Percentiles rank a stretch among this genome's conserved stretches.
Evolutionary conservation across 2,329 filamentous ascomycete genomes (phyloP).

Genomic region (Hawksworthiomyces lignivorus): DNA sequence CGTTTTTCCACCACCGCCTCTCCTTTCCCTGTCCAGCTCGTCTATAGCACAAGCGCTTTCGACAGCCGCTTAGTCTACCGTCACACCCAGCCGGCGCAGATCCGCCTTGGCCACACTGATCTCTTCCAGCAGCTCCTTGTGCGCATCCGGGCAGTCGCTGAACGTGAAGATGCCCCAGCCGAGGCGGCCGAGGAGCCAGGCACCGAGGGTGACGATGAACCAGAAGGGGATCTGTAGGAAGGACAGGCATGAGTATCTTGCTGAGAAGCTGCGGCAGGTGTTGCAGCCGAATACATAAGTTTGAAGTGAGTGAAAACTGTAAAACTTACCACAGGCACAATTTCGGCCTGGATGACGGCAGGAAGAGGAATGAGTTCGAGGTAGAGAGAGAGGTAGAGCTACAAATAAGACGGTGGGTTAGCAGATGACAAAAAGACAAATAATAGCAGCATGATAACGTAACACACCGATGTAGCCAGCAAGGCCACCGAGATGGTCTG

Average conservation of each 20-base stretch:
- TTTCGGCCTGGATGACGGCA: conserved; percentile 66
- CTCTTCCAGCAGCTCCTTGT: conserved; percentile 81
- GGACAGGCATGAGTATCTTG: too few relatives aligned
- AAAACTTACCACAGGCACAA: conserved; percentile 76
- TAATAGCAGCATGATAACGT: background rate
- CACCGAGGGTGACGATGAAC: conserved; percentile 82
- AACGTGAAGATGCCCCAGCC: conserved; percentile 92
- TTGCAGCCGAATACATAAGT: too few relatives aligned
- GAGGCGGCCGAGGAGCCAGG: conserved; percentile 84
- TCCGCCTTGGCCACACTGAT: conserved; percentile 71
- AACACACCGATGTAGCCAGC: conserved; percentile 74
- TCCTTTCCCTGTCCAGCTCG: too few relatives aligned
- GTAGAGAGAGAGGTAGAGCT: conserved; percentile 87
- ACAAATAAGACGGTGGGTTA: conserved; percentile 2
- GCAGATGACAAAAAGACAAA: background rate
- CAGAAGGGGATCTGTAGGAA: conserved; percentile 77
- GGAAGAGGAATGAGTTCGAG: conserved; percentile 78
- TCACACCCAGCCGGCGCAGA: conserved; percentile 65
- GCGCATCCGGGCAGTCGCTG: conserved; percentile 87
- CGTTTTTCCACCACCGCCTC: too few relatives aligned
- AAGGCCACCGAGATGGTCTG: conserved; percentile 86
- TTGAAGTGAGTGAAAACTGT: background rate
- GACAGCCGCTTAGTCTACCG: conserved; percentile 54
- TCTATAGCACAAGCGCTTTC: too few relatives aligned
- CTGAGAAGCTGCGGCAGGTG: too few relatives aligned